Base-by-base conservation (phyloP, 140 eudicot genomes). In the Bidens hawaiensis region DNA sequence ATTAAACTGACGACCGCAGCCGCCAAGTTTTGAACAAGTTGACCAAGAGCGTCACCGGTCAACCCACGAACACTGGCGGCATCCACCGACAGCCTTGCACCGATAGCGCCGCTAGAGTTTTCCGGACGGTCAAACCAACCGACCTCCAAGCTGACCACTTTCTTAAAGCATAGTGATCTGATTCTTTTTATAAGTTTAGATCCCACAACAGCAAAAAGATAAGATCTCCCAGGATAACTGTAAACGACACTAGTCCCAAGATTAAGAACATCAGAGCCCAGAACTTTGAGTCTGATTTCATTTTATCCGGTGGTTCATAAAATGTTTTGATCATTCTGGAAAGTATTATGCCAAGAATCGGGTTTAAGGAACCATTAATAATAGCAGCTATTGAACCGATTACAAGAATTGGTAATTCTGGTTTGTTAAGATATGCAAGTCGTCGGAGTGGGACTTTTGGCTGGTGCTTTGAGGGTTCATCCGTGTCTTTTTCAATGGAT, bases 41-140 rank as follows among this genome's bases (percentile, higher is more conserved):
- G 94, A 46, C 79, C 93, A 2, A 89, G 81, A 1, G 86, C 74
- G 48, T 89, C 97, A 18, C 97, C 97, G 13, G 83, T 94, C 24
- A 90, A 70, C 49, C 82, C 94, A 21, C 88, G 94, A 2, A 90
- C 81, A 6, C 63, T 67, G 8, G 94, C 94, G 15, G 95, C 97
- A 77, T 90, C 95, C 14, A 85, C 61, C 2, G 94, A 83, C 23
- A 89, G 77, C 55, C 89, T 75, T 12, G 97, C 95, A 30, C 97
- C 97, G 26, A 90, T 85, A 15, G 84, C 81, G 4, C 97, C 95
- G 59, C 89, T 89, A 6, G 95, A 73, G 68, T 89, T 73, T 31
- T 79, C 81, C 0, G 89, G 74, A 54, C 81, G 74, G 52, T 89
- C 95, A 36, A 85, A 89, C 97, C 95, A 89, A 27, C 89, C 78